phyloP scores from a whole-genome alignment of 1,284 basidiomycete species.

The Austroboletus niveus region DNA sequence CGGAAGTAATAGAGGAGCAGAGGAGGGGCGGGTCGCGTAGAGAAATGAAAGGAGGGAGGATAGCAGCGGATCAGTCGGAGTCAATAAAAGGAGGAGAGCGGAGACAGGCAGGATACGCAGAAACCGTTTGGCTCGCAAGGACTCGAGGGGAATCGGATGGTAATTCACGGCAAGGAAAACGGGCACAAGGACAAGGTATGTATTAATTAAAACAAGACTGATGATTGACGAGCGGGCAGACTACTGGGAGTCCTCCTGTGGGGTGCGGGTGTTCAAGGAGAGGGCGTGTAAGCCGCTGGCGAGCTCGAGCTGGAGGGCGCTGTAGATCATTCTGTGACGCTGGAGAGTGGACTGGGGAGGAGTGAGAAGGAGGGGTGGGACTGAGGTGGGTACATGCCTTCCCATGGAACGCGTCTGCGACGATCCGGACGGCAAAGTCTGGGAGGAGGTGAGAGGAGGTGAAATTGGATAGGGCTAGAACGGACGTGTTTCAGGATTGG shows the following conservation, averaged over 20 bases:
- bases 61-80: background rate
- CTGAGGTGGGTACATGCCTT: conserved; percentile 48
- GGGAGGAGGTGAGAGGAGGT: conserved; percentile 25
- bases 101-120: too few species aligned
- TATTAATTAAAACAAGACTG: conserved; percentile 33
- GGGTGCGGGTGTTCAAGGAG: conserved; percentile 71
- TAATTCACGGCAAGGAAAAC: conserved; percentile 12
- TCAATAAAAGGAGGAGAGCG: too few species aligned
- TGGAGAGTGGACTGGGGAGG: conserved; percentile 64
- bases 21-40: conserved; percentile 7
- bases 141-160: conserved; percentile 18
- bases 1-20: conserved; percentile 9
- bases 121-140: conserved; percentile 13
- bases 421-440: conserved; percentile 76
- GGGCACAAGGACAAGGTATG: conserved; percentile 11
- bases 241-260: conserved; percentile 44
- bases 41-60: conserved; percentile 19
- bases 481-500: conserved; percentile 70
- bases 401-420: conserved; percentile 67
- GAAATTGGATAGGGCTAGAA: conserved; percentile 24
- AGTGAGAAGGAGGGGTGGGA: conserved; percentile 4
- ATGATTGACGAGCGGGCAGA: conserved; percentile 30
- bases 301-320: conserved; percentile 66
- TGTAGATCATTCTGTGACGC: conserved; percentile 74
- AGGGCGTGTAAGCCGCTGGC: conserved; percentile 69